These are phyloP conservation scores for Arctium lappa DNA, from an alignment of 129 eudicot species.

Conservation along the genomic window DNA sequence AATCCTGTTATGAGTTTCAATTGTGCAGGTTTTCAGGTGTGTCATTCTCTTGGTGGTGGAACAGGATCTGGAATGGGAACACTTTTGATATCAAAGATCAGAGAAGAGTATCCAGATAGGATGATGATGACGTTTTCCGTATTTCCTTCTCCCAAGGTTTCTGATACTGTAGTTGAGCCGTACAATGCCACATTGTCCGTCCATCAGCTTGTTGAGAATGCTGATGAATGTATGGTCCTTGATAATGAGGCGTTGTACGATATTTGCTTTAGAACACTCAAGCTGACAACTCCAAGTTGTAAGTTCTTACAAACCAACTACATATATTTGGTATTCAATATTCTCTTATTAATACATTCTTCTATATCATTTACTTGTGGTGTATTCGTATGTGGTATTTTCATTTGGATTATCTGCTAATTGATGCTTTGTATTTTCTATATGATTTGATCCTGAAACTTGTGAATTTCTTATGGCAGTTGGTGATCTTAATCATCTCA, in stretches of 20 bases:
- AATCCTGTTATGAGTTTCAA: background rate
- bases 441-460: background rate
- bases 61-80: constrained; percentile 69
- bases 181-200: constrained; percentile 79
- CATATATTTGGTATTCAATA: background rate
- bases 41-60: constrained; percentile 64
- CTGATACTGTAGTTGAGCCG: constrained; percentile 76
- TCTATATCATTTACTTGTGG: too few relatives aligned
- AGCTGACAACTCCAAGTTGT: constrained; percentile 82
- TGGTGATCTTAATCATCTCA: constrained; percentile 75
- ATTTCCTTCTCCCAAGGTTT: constrained; percentile 57
- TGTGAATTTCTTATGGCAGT: constrained; percentile 30
- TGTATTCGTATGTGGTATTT: too few relatives aligned
- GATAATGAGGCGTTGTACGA: constrained; percentile 46
- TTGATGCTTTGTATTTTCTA: background rate
- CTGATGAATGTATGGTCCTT: constrained; percentile 69
- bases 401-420: too few relatives aligned
- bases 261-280: constrained; percentile 58
- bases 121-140: constrained; percentile 66
- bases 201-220: constrained; percentile 82
- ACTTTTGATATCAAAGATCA: constrained; percentile 49
- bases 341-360: too few relatives aligned
- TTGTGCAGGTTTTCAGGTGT: constrained; percentile 54
- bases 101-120: constrained; percentile 55
- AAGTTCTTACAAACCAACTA: constrained; percentile 22